Base-by-base conservation (phyloP, 345 rosid species). In the Gossypium australe region DNA sequence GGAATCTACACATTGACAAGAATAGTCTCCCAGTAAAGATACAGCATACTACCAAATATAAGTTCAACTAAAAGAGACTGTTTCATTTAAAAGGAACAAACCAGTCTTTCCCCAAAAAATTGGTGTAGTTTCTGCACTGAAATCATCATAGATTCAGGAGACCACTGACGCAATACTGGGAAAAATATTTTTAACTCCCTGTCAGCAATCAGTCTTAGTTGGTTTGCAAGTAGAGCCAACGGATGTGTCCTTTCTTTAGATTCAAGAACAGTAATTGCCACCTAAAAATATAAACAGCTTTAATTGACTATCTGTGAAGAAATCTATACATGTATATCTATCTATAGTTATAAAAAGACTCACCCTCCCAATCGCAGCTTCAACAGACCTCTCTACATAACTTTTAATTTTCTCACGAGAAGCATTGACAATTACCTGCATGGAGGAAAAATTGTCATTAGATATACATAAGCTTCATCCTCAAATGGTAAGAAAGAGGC, bases 21-120 rank as follows among this genome's bases (percentile, higher is more conserved):
- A 70, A 59, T 48, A 45, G 58, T 74, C 52, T 65, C 18, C 22
- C 3, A 25, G 12, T 17, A 73, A 38, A 68, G 17, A n/a, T 34
- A 63, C 34, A 41, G 44, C 60, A 27, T 10, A 27, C 60, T 34
- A 3, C 45, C 14, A 6, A 14, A 63, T 69, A 65, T 43, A 81
- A 29, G 52, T 56, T 67, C 74, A 78, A 67, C 38, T 12, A 66
- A 63, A 79, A 62, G 7, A 70, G 10, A 79, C n/a, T 62, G 13
- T 6, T 53, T 69, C 58, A 77, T 66, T 62, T 52, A 47, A 74
- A 8, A 51, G 53, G 72, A 71, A 80, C 94, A 74, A 82, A 94
- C 98, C 98, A 94, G 88, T 86, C 85, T 90, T 89, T 89, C 90
- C 84, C 98, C 94, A 80, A 86, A 94, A 79, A 84, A 86, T 57